These are phyloP conservation scores for Passiflora organensis DNA, from an alignment of 345 rosid genomes.

Conservation along the genomic window DNA sequence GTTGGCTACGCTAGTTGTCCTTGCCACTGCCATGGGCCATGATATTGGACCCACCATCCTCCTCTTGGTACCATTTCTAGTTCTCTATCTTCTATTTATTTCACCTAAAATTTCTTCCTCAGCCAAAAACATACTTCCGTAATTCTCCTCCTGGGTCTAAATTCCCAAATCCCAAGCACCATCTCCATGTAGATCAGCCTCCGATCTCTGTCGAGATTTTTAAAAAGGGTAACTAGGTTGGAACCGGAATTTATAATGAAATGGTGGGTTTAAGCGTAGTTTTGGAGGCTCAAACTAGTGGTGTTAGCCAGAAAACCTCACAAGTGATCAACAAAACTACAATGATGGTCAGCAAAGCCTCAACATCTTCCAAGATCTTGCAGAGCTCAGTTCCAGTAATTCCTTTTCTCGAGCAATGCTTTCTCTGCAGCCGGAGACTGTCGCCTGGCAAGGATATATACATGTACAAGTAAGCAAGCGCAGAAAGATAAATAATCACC, in stretches of 20 bases:
- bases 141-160: neutral
- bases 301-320: conserved; percentile 29
- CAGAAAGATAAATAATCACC: no score
- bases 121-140: no score
- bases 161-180: no score
- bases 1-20: conserved; percentile 43
- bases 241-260: neutral
- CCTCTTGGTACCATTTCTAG: no score
- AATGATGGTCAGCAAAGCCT: conserved; percentile 25
- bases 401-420: conserved; percentile 68
- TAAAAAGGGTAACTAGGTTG: neutral
- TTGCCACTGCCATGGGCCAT: conserved; percentile 26
- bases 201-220: neutral
- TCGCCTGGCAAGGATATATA: conserved; percentile 74
- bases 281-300: conserved; percentile 48
- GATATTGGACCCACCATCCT: conserved; percentile 20
- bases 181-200: no score
- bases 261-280: conserved; percentile 88
- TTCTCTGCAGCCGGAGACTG: conserved; percentile 63
- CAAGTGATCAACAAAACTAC: conserved; percentile 57
- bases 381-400: no score
- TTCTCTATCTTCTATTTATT: conserved; percentile 12
- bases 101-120: no score
- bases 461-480: conserved; percentile 83
- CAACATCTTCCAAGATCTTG: conserved; percentile 4